Evolutionary conservation across 495 filamentous ascomycete species (phyloP).

Genomic region (Penicillium verhagenii): DNA sequence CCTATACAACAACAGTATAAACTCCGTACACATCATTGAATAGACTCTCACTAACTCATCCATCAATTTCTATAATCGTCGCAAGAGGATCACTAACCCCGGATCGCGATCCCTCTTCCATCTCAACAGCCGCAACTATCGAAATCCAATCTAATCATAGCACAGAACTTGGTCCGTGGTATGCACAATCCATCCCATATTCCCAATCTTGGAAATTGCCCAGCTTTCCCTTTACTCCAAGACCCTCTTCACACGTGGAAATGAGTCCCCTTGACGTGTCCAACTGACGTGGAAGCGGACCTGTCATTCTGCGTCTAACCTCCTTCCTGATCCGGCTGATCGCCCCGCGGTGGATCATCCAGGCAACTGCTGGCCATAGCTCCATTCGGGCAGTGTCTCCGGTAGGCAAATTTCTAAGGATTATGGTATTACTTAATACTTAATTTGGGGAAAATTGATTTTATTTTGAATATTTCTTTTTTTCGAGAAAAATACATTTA

Average conservation of each 20-base stretch:
- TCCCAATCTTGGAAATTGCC: background rate
- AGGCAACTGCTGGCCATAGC: conserved; percentile 34
- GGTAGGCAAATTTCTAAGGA: too few species aligned
- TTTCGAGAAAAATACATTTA: too few species aligned
- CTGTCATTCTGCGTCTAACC: conserved; percentile 19
- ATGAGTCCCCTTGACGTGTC: conserved; percentile 4
- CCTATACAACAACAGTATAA: too few species aligned
- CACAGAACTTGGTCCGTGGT: too few species aligned
- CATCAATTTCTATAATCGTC: too few species aligned
- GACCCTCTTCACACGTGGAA: conserved; percentile 1
- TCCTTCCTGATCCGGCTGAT: conserved; percentile 29
- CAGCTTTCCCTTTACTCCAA: background rate
- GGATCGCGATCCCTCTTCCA: background rate
- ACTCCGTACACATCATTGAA: too few species aligned
- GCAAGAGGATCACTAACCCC: background rate
- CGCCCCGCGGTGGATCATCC: conserved; percentile 23
- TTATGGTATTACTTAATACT: background rate
- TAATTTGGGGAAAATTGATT: background rate
- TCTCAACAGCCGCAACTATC: background rate
- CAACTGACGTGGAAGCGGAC: conserved; percentile 6
- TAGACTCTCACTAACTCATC: too few species aligned
- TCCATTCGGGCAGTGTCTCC: conserved; percentile 26
- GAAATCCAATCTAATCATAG: background rate
- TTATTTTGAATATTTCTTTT: too few species aligned
- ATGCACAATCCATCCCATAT: too few species aligned